Conservation (phyloP, 495 filamentous ascomycete species). For the Oleoguttula mirabilis region DNA sequence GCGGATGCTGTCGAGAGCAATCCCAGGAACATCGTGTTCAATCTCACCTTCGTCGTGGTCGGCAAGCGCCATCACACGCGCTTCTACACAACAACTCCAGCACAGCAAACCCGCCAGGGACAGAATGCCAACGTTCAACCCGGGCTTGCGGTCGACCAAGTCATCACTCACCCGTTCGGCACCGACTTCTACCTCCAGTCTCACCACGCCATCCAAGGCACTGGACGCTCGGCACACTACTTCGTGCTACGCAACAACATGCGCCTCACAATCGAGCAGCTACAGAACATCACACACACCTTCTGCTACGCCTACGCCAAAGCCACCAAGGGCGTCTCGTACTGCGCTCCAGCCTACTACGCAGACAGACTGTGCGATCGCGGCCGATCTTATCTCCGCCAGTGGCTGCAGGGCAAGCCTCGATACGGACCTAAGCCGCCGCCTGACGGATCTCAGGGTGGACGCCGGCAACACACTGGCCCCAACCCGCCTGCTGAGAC, state of each 20-base stretch:
- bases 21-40: background rate
- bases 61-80: conserved; percentile 22
- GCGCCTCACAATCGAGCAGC: conserved; percentile 1
- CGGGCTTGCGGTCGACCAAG: conserved; percentile 15
- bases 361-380: too few relatives aligned
- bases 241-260: conserved; percentile 16
- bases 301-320: conserved; percentile 28
- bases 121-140: conserved; percentile 10
- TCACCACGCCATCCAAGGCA: conserved; percentile 19
- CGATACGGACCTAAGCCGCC: too few relatives aligned
- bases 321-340: conserved; percentile 26
- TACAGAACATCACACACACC: conserved; percentile 22
- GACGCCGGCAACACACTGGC: too few relatives aligned
- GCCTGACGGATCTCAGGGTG: too few relatives aligned
- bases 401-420: too few relatives aligned
- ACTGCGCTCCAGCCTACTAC: too few relatives aligned
- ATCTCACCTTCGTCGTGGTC: conserved; percentile 19
- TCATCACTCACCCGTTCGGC: conserved; percentile 13
- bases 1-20: background rate
- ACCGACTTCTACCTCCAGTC: conserved; percentile 23
- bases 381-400: too few relatives aligned
- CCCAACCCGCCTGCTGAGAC: too few relatives aligned
- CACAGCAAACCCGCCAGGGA: background rate
- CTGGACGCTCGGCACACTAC: conserved; percentile 21
- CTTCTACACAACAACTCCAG: conserved; percentile 11